phyloP scores from a whole-genome alignment of 1,284 basidiomycete genomes.

The Naganishia cerealis region DNA sequence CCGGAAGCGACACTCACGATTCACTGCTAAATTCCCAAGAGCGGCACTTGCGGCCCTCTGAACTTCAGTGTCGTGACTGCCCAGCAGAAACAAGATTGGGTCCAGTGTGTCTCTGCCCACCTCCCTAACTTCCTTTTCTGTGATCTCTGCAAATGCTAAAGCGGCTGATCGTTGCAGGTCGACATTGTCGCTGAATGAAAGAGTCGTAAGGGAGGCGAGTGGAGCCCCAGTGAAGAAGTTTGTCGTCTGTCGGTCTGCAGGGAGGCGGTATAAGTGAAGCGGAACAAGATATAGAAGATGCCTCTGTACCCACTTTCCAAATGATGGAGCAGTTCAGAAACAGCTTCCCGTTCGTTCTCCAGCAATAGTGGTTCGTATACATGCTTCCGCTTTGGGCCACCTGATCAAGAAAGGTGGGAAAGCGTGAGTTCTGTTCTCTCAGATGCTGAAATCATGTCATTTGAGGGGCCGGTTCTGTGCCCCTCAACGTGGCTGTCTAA shows the following conservation, averaged over 20 bases:
- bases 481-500: background rate
- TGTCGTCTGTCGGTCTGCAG: constrained; percentile 83
- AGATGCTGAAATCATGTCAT: background rate
- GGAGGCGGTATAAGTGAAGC: background rate
- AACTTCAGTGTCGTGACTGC: constrained; percentile 97
- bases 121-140: constrained; percentile 97
- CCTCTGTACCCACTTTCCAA: constrained; percentile 78
- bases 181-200: constrained; percentile 99
- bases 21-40: constrained; percentile 97
- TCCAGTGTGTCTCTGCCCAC: constrained; percentile 97
- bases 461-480: background rate
- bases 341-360: constrained; percentile 97
- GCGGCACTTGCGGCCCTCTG: constrained; percentile 97
- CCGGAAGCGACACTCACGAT: constrained; percentile 66
- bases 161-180: constrained; percentile 97
- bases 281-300: background rate
- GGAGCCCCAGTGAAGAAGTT: constrained; percentile 95
- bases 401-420: constrained; percentile 5
- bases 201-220: constrained; percentile 87
- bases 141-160: constrained; percentile 98
- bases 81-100: constrained; percentile 94
- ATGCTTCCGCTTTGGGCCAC: constrained; percentile 54
- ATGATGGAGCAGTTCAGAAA: constrained; percentile 91
- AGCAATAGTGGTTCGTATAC: constrained; percentile 89
- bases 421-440: background rate